Evolutionary conservation across 805 yeast species (phyloP).

Genomic region (Metschnikowia gruessii): DNA sequence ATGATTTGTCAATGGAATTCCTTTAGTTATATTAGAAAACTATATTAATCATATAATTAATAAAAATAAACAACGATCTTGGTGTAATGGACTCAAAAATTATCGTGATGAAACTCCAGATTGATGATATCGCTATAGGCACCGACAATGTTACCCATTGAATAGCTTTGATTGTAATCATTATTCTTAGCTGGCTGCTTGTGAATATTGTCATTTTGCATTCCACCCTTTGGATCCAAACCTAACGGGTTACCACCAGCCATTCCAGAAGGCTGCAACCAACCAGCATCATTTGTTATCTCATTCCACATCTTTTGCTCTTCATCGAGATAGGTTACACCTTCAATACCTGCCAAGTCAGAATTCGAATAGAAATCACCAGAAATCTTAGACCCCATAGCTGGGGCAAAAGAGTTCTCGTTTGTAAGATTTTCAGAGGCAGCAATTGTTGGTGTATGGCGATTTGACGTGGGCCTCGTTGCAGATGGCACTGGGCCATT

Average conservation of each 20-base stretch:
- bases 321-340: constrained; percentile 39
- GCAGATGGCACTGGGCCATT: constrained; percentile 21
- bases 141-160: constrained; percentile 20
- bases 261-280: constrained; percentile 46
- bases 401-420: constrained; percentile 14
- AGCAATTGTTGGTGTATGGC: constrained; percentile 21
- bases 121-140: constrained; percentile 40
- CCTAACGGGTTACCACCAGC: constrained; percentile 6
- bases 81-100: neutral
- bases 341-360: constrained; percentile 43
- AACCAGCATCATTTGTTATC: constrained; percentile 70
- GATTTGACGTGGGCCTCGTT: constrained; percentile 18
- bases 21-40: constrained; percentile 17
- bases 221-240: constrained; percentile 5
- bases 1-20: constrained; percentile 26
- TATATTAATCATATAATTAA: neutral
- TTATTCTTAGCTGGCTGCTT: constrained; percentile 2
- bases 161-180: constrained; percentile 6
- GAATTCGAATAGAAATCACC: constrained; percentile 35
- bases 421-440: constrained; percentile 20
- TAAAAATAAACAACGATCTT: neutral
- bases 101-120: constrained; percentile 24
- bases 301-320: constrained; percentile 69
- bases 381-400: constrained; percentile 2
- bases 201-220: constrained; percentile 4